phyloP scores from a whole-genome alignment of 345 rosid species.

The Capsella bursapastoris region DNA sequence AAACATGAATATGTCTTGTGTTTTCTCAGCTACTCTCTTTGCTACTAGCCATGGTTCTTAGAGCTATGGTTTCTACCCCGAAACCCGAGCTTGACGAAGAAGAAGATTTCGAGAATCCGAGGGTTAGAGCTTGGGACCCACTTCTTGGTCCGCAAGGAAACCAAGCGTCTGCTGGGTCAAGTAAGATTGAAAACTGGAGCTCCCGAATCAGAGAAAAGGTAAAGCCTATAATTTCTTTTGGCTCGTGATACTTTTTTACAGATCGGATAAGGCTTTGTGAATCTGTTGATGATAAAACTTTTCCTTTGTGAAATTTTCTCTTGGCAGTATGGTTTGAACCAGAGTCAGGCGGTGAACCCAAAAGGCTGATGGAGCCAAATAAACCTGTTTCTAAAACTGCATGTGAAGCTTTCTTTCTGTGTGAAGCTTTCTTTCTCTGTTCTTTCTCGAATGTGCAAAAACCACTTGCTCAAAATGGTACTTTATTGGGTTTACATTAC shows the following conservation, averaged over 20 bases:
- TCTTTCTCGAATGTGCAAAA: conserved; percentile 28
- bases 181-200: conserved; percentile 61
- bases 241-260: conserved; percentile 3
- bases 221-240: not conserved
- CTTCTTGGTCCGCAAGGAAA: conserved; percentile 65
- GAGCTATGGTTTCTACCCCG: conserved; percentile 68
- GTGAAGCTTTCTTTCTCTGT: conserved; percentile 21
- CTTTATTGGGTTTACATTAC: not conserved
- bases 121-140: conserved; percentile 72
- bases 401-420: conserved; percentile 6
- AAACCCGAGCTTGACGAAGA: conserved; percentile 61
- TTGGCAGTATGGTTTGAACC: conserved; percentile 41
- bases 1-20: conserved; percentile 3
- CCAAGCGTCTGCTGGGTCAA: conserved; percentile 64
- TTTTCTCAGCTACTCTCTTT: conserved; percentile 65
- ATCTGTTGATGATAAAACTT: not conserved
- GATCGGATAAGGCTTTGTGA: conserved; percentile 10
- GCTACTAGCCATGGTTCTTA: conserved; percentile 70
- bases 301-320: not conserved
- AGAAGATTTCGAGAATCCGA: conserved; percentile 62
- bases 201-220: conserved; percentile 88
- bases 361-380: conserved; percentile 37
- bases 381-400: conserved; percentile 28
- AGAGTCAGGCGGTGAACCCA: conserved; percentile 33
- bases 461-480: conserved; percentile 6